These are phyloP conservation scores for Sanghuangporus baumii DNA, from an alignment of 1,284 basidiomycete genomes.

Conservation along the genomic window DNA sequence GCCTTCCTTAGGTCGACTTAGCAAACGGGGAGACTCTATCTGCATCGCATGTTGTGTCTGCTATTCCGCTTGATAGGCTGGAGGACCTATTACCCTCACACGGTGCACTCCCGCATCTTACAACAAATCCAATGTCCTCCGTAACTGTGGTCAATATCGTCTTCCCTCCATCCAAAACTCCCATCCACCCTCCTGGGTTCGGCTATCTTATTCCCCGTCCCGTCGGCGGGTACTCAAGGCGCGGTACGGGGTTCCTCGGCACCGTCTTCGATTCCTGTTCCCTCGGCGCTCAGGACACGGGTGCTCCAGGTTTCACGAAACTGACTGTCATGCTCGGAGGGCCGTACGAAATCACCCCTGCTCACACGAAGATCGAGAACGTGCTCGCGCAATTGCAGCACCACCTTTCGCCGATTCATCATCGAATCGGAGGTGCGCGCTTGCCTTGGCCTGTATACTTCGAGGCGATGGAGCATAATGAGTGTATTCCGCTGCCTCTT, in stretches of 20 bases:
- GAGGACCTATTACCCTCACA: slow-evolving; percentile 42
- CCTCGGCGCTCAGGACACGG: slow-evolving; percentile 61
- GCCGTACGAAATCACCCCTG: slow-evolving; percentile 48
- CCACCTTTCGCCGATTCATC: slow-evolving; percentile 50
- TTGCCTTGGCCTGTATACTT: slow-evolving; percentile 58
- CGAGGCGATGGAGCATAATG: slow-evolving; percentile 49
- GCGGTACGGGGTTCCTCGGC: slow-evolving; percentile 58
- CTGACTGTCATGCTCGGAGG: slow-evolving; percentile 93
- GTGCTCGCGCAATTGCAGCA: slow-evolving; percentile 31
- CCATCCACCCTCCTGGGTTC: slow-evolving; percentile 79
- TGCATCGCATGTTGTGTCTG: slow-evolving; percentile 53
- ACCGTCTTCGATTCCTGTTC: slow-evolving; percentile 82
- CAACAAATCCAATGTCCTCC: slow-evolving; percentile 54
- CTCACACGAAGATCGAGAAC: slow-evolving; percentile 22
- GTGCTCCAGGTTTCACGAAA: slow-evolving; percentile 45
- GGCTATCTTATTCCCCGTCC: slow-evolving; percentile 91
- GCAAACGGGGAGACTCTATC: slow-evolving; percentile 4
- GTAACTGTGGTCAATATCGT: slow-evolving; percentile 73
- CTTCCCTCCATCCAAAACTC: slow-evolving; percentile 45
- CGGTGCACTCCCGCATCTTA: slow-evolving; percentile 40
- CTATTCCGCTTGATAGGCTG: slow-evolving; percentile 70
- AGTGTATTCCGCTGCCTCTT: slow-evolving; percentile 81
- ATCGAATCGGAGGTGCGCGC: slow-evolving; percentile 24
- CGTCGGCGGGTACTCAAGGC: slow-evolving; percentile 37
- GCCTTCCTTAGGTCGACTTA: background rate